phyloP scores from a whole-genome alignment of 2,329 filamentous ascomycete species.

The Trichoderma harzianum region DNA sequence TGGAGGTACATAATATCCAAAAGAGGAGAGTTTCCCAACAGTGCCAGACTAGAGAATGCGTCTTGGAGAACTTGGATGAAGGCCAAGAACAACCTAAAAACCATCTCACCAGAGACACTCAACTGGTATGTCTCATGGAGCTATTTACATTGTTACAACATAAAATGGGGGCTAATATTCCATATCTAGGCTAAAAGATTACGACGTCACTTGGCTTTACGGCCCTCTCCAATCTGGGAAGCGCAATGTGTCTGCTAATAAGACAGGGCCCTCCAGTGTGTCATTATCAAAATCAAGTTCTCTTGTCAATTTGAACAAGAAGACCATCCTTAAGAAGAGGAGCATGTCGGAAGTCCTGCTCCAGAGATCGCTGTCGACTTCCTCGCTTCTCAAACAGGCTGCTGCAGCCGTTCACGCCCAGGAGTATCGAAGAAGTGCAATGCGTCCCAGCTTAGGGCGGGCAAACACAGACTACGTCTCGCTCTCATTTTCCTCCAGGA shows the following conservation, averaged over 20 bases:
- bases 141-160: not conserved
- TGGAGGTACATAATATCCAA: slow-evolving; percentile 91
- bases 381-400: slow-evolving; percentile 85
- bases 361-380: slow-evolving; percentile 81
- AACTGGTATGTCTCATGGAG: slow-evolving; percentile 66
- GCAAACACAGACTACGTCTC: slow-evolving; percentile 67
- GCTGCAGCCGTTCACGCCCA: slow-evolving; percentile 83
- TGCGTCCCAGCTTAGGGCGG: slow-evolving; percentile 57
- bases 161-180: slow-evolving; percentile 25
- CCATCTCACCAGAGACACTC: slow-evolving; percentile 83
- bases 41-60: slow-evolving; percentile 84
- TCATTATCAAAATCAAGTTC: slow-evolving; percentile 56
- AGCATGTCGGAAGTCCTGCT: slow-evolving; percentile 96
- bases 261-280: slow-evolving; percentile 40
- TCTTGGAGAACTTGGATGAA: slow-evolving; percentile 98
- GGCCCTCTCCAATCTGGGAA: slow-evolving; percentile 79
- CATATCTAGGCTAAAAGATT: slow-evolving; percentile 81
- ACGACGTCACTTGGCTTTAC: slow-evolving; percentile 96
- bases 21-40: slow-evolving; percentile 74
- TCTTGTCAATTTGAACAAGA: slow-evolving; percentile 65
- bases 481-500: slow-evolving; percentile 60
- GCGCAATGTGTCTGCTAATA: slow-evolving; percentile 49
- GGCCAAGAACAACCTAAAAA: slow-evolving; percentile 79
- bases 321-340: slow-evolving; percentile 93
- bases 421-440: slow-evolving; percentile 52